phyloP scores from a whole-genome alignment of 2,329 filamentous ascomycete genomes.

The Metarhizium sp. region DNA sequence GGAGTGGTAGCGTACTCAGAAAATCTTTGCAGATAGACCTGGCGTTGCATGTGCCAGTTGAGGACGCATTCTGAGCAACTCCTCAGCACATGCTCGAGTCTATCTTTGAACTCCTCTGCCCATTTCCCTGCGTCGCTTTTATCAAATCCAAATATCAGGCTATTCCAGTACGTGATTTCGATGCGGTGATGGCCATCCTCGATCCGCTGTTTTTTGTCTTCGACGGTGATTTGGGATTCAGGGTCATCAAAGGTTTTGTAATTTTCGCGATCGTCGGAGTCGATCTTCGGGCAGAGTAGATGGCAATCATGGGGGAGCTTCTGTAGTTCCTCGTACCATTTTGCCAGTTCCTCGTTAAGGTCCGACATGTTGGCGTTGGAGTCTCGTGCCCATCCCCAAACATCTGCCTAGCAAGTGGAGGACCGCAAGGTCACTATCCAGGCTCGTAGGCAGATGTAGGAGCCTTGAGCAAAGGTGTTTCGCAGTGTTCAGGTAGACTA shows the following conservation, averaged over 20 bases:
- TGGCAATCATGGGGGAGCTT: slow-evolving; percentile 43
- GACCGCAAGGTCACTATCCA: background rate
- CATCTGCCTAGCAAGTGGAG: background rate
- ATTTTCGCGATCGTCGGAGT: slow-evolving; percentile 52
- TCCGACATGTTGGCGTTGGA: slow-evolving; percentile 24
- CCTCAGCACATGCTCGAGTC: slow-evolving; percentile 49
- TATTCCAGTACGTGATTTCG: slow-evolving; percentile 56
- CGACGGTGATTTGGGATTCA: slow-evolving; percentile 36
- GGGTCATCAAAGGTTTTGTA: slow-evolving; percentile 44
- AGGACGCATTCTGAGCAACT: slow-evolving; percentile 62
- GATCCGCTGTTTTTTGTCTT: slow-evolving; percentile 44
- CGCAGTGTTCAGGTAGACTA: background rate
- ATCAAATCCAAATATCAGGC: slow-evolving; percentile 59
- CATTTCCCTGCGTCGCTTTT: slow-evolving; percentile 50
- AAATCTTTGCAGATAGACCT: slow-evolving; percentile 51
- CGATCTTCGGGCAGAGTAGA: slow-evolving; percentile 57
- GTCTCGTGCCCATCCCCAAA: slow-evolving; percentile 3
- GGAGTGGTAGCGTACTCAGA: slow-evolving; percentile 37
- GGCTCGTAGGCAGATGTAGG: background rate
- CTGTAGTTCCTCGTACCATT: slow-evolving; percentile 34
- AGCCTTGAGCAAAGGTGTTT: background rate
- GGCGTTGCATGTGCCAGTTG: slow-evolving; percentile 64
- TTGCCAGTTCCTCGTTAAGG: slow-evolving; percentile 29
- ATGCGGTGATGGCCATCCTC: slow-evolving; percentile 45
- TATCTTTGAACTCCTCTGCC: slow-evolving; percentile 47